Base-by-base conservation (phyloP, 2,329 filamentous ascomycete species). In the Colletotrichum ledebouriae region DNA sequence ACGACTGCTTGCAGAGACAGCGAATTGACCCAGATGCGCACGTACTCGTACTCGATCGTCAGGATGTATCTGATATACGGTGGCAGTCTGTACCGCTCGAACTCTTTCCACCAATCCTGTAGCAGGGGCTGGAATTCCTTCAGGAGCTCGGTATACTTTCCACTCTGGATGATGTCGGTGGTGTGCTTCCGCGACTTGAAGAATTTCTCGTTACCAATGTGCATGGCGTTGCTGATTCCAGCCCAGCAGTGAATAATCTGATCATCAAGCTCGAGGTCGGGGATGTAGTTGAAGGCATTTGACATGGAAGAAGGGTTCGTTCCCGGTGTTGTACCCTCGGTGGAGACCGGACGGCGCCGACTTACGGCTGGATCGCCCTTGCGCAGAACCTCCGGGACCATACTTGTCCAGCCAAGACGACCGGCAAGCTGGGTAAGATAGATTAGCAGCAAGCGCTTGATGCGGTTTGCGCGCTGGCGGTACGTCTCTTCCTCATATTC, bases 361-460 rank as follows among this genome's bases (percentile, higher is more conserved):
- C 84, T 80, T 71, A 87, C 80, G n/a, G 84, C 85, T 3, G 86
- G 85, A 69, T 90, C 88, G 46, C 82, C 85, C 74, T 83, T 85
- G 49, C 88, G 83, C 15, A 90, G 79, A 73, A 85, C 85, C 73
- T 90, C 88, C 3, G 94, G 94, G 2, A 97, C 90, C 93, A 98
- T 97, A 59, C 93, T 97, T 0, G 94, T 97, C 84, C 97, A 93
- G 1, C 94, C 94, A 11, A 99, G 86, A 17, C 96, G 90, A 17
- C 95, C 96, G 70, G 94, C 95, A n/a, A 97, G 91, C 79, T 98
- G 94, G 1, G 93, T 95, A 46, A 97, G 89, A 77, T 98, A 98
- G 68, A 98, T 94, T 63, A 97, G 85, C 7, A 99, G 87, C 6
- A 98, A 83, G 46, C 94, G 89, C 74, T 95, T 94, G 74, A 98